phyloP scores from a whole-genome alignment of 192 early-diverging fungal genomes.

The Coemansia sp. region DNA sequence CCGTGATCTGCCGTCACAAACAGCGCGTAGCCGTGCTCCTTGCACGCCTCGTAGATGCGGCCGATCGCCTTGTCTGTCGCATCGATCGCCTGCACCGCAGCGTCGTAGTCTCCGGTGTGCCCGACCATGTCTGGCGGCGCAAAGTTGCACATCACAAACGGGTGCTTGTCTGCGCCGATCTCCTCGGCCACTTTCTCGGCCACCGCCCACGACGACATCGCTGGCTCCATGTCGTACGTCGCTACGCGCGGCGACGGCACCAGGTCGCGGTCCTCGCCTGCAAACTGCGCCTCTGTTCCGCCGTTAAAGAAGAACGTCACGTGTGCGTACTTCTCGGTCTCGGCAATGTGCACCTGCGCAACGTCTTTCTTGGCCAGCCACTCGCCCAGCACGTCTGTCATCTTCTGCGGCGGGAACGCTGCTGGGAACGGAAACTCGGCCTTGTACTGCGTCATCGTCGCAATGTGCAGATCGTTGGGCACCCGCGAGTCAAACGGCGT shows the following conservation, averaged over 20 bases:
- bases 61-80: conserved; percentile 96
- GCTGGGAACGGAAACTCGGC: conserved; percentile 92
- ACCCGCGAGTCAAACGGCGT: conserved; percentile 78
- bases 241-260: conserved; percentile 92
- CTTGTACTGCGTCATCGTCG: conserved; percentile 98
- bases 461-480: conserved; percentile 80
- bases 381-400: conserved; percentile 98
- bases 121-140: conserved; percentile 97
- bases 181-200: conserved; percentile 87
- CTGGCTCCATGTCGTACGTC: conserved; percentile 95
- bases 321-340: conserved; percentile 99
- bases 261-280: conserved; percentile 83
- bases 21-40: conserved; percentile 80
- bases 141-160: conserved; percentile 99
- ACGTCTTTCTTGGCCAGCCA: conserved; percentile 88
- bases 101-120: conserved; percentile 94
- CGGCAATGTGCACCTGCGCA: conserved; percentile 93
- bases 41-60: conserved; percentile 89
- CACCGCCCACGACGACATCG: conserved; percentile 89
- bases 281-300: conserved; percentile 90
- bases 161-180: conserved; percentile 74
- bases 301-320: conserved; percentile 99
- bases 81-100: conserved; percentile 86
- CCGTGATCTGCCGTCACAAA: conserved; percentile 99
- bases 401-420: conserved; percentile 94